Percentiles rank a stretch among this genome's conserved stretches.
These are phyloP conservation scores for Stereum hirsutum DNA, from an alignment of 1,284 basidiomycete genomes.

Conservation along the genomic window DNA sequence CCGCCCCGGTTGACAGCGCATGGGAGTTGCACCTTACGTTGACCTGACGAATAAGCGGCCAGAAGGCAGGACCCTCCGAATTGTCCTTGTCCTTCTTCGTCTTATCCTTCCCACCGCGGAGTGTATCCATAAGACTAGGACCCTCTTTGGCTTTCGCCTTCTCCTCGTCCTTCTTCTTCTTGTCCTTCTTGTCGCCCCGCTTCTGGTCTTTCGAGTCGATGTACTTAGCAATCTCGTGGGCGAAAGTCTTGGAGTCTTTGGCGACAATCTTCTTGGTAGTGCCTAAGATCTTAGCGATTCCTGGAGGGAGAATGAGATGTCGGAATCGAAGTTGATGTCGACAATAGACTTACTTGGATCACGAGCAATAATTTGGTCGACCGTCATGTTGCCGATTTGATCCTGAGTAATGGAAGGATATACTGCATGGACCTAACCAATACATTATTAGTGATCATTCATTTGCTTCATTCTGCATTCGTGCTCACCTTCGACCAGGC, in stretches of 20 bases:
- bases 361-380: slow-evolving; percentile 37
- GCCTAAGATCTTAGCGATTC: slow-evolving; percentile 36
- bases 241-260: slow-evolving; percentile 40
- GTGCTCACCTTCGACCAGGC: slow-evolving; percentile 46
- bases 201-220: slow-evolving; percentile 57
- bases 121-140: no score
- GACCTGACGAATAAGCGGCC: slow-evolving; percentile 55
- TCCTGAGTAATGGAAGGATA: slow-evolving; percentile 44
- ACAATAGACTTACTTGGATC: slow-evolving; percentile 30
- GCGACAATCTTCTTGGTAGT: slow-evolving; percentile 41
- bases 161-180: slow-evolving; percentile 30
- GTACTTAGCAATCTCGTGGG: slow-evolving; percentile 48
- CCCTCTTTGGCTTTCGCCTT: no score
- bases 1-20: slow-evolving; percentile 45
- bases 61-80: slow-evolving; percentile 34
- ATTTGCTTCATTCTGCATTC: background rate
- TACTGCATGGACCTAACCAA: slow-evolving; percentile 58
- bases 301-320: slow-evolving; percentile 14
- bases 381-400: slow-evolving; percentile 34
- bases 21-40: slow-evolving; percentile 43
- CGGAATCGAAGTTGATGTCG: background rate
- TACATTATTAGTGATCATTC: background rate
- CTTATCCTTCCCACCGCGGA: slow-evolving; percentile 23
- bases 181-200: slow-evolving; percentile 29
- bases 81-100: slow-evolving; percentile 24